Conservation (phyloP, 768 basidiomycete genomes). For the Tylopilus intermedius region DNA sequence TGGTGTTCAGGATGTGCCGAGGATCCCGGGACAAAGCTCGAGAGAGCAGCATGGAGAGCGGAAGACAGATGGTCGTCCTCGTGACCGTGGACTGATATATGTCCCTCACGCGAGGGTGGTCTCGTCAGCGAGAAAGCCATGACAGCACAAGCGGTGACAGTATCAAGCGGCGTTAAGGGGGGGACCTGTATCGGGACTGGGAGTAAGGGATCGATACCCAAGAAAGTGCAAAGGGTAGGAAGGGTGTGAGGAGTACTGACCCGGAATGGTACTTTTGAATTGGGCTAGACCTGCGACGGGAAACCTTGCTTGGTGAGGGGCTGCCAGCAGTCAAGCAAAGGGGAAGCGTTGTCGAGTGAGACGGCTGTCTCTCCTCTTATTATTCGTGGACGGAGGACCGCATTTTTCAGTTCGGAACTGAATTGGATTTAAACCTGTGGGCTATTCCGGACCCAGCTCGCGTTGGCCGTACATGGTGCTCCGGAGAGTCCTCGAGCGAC, state of each 20-base stretch:
- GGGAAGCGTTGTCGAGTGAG: not conserved
- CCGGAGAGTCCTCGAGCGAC: not conserved
- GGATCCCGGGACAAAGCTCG: conserved; percentile 23
- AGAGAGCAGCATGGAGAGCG: conserved; percentile 37
- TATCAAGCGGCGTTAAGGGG: conserved; percentile 2
- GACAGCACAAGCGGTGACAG: conserved; percentile 13
- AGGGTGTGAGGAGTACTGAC: not conserved
- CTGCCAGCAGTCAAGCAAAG: no score
- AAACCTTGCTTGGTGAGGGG: not conserved
- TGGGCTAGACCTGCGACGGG: conserved; percentile 4
- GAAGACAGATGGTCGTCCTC: conserved; percentile 34
- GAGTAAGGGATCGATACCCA: not conserved
- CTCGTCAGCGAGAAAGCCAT: conserved; percentile 35
- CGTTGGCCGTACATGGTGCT: not conserved
- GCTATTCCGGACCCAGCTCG: not conserved
- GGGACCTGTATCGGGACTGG: conserved; percentile 4
- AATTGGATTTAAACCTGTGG: conserved; percentile 4
- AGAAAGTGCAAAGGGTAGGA: conserved; percentile 1
- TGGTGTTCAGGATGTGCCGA: conserved; percentile 23
- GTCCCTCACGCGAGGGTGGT: conserved; percentile 25
- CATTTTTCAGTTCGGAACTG: conserved; percentile 10
- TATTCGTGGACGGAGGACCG: conserved; percentile 11
- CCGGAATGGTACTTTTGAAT: conserved; percentile 7
- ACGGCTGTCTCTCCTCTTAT: not conserved
- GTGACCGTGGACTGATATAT: conserved; percentile 21